Evolutionary conservation across 2,329 filamentous ascomycete genomes (phyloP), one percentile per base, ranked within the genome.

Genomic region (Dactylellina parvicollis): DNA sequence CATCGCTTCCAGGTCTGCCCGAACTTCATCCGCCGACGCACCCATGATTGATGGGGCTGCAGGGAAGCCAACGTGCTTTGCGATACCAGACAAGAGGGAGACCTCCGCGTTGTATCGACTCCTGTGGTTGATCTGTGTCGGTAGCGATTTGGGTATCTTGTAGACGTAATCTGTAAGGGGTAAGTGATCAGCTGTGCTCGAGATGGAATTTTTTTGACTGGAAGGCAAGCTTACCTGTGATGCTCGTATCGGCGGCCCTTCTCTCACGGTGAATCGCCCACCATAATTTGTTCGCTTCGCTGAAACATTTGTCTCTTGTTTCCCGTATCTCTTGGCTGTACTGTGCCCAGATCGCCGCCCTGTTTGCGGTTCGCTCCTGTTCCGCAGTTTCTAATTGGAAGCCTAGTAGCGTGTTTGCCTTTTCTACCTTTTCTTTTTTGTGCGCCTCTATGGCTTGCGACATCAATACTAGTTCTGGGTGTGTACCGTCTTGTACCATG

Each of bases 21-120:
- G 92, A 49, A 95, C 82, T 78, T 97, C 92, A 9, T 86, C 83
- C 20, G 86, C 81, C 36, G 89, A 89, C 24, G 91, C 90, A 42
- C 90, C 86, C 67, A 85, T 85, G 81, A 99, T 89, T 32, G 91
- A 86, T 18, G 95, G 95, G n/a, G 93, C 95, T 30, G 94, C 93
- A 34, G 95, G 95, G 81, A 99, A 99, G 22, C 95, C 95, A 78
- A 96, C 89, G 80, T 97, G 93, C 82, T 97, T 98, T 34, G 94
- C 93, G 56, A 98, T 85, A 36, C 94, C 94, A 4, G 93, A 89
- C 66, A 99, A 83, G 26, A 97, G 88, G 0, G 93, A 96, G 3
- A 99, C 93, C 80, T 99, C 95, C 76, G 90, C 91, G 80, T 96
- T 98, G 83, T 98, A 98, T 49, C 93, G 90, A 54, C 92, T 86